Percentiles rank a stretch among this genome's conserved stretches.
These are phyloP conservation scores for Melampsora larici-populina DNA, from an alignment of 1,284 basidiomycete species.

Conservation along the genomic window DNA sequence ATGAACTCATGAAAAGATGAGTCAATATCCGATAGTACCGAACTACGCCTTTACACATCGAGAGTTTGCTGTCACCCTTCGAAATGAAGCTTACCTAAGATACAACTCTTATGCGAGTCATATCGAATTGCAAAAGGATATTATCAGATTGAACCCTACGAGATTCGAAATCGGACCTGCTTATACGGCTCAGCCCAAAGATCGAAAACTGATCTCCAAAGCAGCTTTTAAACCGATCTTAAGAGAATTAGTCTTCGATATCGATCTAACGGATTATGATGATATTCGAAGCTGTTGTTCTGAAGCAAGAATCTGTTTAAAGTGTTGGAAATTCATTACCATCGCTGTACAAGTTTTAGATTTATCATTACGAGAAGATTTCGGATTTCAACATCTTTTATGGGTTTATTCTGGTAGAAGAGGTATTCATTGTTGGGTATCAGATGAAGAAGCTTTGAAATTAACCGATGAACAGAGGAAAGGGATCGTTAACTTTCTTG, in stretches of 20 bases:
- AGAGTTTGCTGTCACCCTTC: constrained; percentile 95
- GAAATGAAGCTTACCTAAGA: constrained; percentile 85
- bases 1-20: no score
- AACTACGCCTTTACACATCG: constrained; percentile 77
- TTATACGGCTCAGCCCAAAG: constrained; percentile 84
- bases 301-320: constrained; percentile 82
- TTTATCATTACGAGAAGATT: constrained; percentile 72
- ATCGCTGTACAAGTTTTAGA: constrained; percentile 88
- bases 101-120: constrained; percentile 84
- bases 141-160: constrained; percentile 73
- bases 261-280: constrained; percentile 99
- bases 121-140: constrained; percentile 89
- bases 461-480: constrained; percentile 87
- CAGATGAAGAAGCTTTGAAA: constrained; percentile 78
- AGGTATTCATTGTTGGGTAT: constrained; percentile 98
- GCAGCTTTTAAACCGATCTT: constrained; percentile 71
- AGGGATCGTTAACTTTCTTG: constrained; percentile 79
- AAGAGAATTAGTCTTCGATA: constrained; percentile 97
- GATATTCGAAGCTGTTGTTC: constrained; percentile 90
- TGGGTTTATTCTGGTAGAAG: constrained; percentile 99
- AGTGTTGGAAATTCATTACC: constrained; percentile 93
- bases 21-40: constrained; percentile 53
- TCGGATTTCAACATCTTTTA: constrained; percentile 72
- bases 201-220: constrained; percentile 78
- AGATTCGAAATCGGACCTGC: constrained; percentile 97